Evolutionary conservation across 148 eudicot species (phyloP).

Genomic region (Tetragonia tetragonoides): DNA sequence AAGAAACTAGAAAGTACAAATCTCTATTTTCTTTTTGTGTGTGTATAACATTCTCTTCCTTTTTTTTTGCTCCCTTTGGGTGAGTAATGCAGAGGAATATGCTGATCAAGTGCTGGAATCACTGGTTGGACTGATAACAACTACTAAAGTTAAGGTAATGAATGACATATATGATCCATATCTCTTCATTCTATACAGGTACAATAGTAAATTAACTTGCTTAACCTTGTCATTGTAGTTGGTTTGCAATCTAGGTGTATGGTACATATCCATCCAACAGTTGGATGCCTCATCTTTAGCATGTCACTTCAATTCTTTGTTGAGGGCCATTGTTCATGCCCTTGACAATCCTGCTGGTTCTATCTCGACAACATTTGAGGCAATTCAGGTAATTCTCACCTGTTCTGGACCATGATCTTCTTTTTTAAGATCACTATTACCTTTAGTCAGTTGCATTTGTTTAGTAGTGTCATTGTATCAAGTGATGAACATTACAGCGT

Average conservation of each 20-base stretch:
- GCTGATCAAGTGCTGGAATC: conserved; percentile 48
- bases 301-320: conserved; percentile 48
- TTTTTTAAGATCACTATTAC: not conserved
- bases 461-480: not conserved
- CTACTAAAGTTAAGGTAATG: conserved; percentile 64
- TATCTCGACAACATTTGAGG: conserved; percentile 78
- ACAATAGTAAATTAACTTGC: conserved; percentile 10
- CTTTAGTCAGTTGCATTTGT: not conserved
- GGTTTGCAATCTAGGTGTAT: conserved; percentile 80
- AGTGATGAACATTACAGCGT: not conserved
- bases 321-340: conserved; percentile 66
- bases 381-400: conserved; percentile 57
- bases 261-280: conserved; percentile 93
- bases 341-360: conserved; percentile 89
- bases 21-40: too few relatives aligned
- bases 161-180: not conserved
- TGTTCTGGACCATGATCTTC: not conserved
- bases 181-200: not conserved
- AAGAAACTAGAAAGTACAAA: not conserved
- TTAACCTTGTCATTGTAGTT: conserved; percentile 39
- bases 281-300: conserved; percentile 42
- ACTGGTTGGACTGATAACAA: conserved; percentile 47
- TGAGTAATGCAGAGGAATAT: conserved; percentile 42
- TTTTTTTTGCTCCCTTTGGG: not conserved
- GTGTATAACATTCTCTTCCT: not conserved